Base-by-base conservation (phyloP, 2,329 filamentous ascomycete genomes). In the Fusarium sp. region DNA sequence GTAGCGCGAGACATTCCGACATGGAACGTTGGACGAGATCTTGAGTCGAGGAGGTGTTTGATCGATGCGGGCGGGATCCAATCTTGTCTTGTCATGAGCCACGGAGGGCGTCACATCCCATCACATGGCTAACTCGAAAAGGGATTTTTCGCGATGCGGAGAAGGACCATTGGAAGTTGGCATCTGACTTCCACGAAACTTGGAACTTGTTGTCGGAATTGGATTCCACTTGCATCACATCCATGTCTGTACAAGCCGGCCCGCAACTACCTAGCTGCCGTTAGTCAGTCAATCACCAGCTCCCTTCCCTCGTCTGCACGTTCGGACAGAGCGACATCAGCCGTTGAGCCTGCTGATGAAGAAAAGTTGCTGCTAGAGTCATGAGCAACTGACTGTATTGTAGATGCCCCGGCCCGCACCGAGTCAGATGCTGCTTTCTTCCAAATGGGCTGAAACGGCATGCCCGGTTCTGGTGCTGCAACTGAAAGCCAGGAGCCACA, bases 61-160 rank as follows among this genome's bases (percentile, higher is more conserved):
- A 23, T 69, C 25, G 16, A 56, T 25, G 46, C 18, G 44, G 31
- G 59, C 11, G 25, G 23, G 25, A 65, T 59, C 67, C 64, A 70
- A 70, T 68, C 50, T 56, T 36, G 50, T 61, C 59, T 64, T 63
- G 42, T 59, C 29, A 38, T 54, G 50, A 71, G 58, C 56, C 67
- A 64, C 68, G 25, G 57, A 46, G 58, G 62, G 58, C 64, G 68
- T 71, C 68, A 71, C 64, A 68, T 71, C 53, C 58, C 23, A 59
- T 70, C 68, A 70, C 68, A 70, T 68, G 68, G 64, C 68, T 68
- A 70, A 65, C 68, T 70, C 57, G 64, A 70, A 36, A 58, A 50
- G 62, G 68, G 64, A 62, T 65, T 44, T 58, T 38, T 65, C 38
- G 54, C 51, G 46, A 71, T 62, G 68, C 64, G 68, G 68, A 65